These are phyloP conservation scores for Agroathelia rolfsii DNA, from an alignment of 1,284 basidiomycete species.

Conservation along the genomic window DNA sequence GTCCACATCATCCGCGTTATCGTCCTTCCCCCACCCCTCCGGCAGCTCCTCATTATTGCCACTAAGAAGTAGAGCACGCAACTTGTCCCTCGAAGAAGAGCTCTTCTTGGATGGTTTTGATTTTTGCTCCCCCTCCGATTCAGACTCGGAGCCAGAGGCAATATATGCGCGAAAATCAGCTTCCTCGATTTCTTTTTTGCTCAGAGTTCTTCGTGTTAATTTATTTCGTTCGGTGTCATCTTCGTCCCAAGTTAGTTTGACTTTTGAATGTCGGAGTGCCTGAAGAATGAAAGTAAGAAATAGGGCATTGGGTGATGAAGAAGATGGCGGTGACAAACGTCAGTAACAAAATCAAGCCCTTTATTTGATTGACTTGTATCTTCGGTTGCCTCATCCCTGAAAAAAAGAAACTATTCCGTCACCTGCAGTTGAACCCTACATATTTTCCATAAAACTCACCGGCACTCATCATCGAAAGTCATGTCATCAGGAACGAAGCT, in stretches of 20 bases:
- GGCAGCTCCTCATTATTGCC: constrained; percentile 56
- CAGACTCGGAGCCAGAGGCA: constrained; percentile 62
- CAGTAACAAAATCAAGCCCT: constrained; percentile 87
- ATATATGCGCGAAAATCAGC: constrained; percentile 81
- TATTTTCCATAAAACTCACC: constrained; percentile 44
- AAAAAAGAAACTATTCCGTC: too few species aligned
- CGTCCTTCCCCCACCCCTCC: constrained; percentile 66
- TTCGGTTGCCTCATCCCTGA: constrained; percentile 77
- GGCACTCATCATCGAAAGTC: constrained; percentile 75
- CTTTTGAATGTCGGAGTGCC: constrained; percentile 97
- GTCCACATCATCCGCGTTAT: constrained; percentile 43
- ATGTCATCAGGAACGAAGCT: constrained; percentile 92
- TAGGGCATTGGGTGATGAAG: background rate
- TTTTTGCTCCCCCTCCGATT: constrained; percentile 35
- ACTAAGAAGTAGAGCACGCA: constrained; percentile 65
- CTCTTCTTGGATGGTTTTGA: constrained; percentile 25
- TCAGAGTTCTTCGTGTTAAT: constrained; percentile 70
- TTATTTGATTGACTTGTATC: constrained; percentile 61
- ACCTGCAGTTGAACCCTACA: too few species aligned
- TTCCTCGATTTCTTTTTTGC: constrained; percentile 81
- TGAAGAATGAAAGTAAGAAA: constrained; percentile 21
- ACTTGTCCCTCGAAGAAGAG: constrained; percentile 44
- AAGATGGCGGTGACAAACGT: constrained; percentile 43
- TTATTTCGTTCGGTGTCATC: constrained; percentile 87
- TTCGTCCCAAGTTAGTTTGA: constrained; percentile 97